Evolutionary conservation across 1,139 yeast species (phyloP).

Genomic region (Zygoascus sp.): DNA sequence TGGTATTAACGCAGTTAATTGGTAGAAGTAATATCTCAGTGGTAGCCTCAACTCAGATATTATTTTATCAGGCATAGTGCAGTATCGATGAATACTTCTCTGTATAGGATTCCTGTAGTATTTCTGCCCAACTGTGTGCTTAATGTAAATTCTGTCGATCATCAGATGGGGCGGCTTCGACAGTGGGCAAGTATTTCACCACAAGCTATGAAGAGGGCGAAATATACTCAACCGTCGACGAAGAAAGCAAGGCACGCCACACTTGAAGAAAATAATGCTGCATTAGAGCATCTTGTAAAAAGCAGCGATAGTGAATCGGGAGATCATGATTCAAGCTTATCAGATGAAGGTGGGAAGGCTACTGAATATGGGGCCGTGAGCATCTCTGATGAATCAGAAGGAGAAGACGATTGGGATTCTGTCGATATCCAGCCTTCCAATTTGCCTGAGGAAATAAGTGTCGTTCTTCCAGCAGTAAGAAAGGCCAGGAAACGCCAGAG

Average conservation of each 20-base stretch:
- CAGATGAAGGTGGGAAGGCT: background rate
- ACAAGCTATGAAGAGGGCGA: background rate
- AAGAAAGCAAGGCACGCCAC: background rate
- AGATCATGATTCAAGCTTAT: background rate
- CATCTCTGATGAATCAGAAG: background rate
- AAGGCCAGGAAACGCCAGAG: too few species aligned
- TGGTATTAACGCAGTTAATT: too few species aligned
- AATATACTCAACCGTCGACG: background rate
- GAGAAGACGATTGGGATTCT: conserved; percentile 5
- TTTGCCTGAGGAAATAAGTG: background rate
- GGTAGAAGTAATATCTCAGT: too few species aligned
- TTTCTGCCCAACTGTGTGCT: too few species aligned
- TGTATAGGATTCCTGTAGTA: too few species aligned
- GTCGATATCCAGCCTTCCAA: conserved; percentile 4
- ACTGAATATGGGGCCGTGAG: background rate
- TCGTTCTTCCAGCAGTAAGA: background rate
- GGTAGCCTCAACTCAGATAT: too few species aligned
- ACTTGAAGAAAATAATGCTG: conserved; percentile 8
- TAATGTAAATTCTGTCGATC: too few species aligned
- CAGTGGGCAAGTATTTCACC: too few species aligned
- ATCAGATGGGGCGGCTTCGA: too few species aligned
- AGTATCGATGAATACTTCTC: too few species aligned
- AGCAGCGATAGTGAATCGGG: background rate
- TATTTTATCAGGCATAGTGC: too few species aligned
- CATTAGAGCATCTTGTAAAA: background rate